Evolutionary conservation across 2,329 filamentous ascomycete genomes (phyloP).

Genomic region (Alternaria triticimaculans): DNA sequence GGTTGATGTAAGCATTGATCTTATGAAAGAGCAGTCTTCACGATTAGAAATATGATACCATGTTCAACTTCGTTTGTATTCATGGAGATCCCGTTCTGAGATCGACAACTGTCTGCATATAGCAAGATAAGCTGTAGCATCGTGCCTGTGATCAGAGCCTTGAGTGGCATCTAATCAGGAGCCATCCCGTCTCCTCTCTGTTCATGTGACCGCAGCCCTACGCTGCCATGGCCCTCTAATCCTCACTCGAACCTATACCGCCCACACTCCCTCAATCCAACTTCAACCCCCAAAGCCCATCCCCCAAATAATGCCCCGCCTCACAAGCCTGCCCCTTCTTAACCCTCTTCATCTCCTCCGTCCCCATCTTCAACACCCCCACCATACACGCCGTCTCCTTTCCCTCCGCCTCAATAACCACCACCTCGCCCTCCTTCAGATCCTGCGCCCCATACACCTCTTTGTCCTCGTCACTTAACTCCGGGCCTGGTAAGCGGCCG

Average conservation of each 20-base stretch:
- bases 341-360: conserved; percentile 90
- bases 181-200: background rate
- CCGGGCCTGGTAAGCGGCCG: conserved; percentile 73
- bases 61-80: conserved; percentile 13
- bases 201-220: background rate
- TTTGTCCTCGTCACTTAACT: conserved; percentile 43
- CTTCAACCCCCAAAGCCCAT: conserved; percentile 85
- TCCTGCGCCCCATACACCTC: conserved; percentile 66
- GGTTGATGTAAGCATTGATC: background rate
- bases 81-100: background rate
- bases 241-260: too few relatives aligned
- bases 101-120: background rate
- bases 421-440: conserved; percentile 79
- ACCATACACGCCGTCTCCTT: conserved; percentile 92
- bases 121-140: background rate
- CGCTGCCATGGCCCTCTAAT: too few relatives aligned
- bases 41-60: conserved; percentile 42
- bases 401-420: conserved; percentile 89
- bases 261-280: conserved; percentile 58
- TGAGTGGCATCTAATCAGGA: background rate
- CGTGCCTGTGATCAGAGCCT: background rate
- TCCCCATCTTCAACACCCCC: conserved; percentile 81
- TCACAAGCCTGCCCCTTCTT: conserved; percentile 95
- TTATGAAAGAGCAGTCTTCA: conserved; percentile 1
- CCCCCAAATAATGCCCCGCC: conserved; percentile 90